Evolutionary conservation across 2,329 filamentous ascomycete genomes (phyloP).

Genomic region (Penicillium sp.): DNA sequence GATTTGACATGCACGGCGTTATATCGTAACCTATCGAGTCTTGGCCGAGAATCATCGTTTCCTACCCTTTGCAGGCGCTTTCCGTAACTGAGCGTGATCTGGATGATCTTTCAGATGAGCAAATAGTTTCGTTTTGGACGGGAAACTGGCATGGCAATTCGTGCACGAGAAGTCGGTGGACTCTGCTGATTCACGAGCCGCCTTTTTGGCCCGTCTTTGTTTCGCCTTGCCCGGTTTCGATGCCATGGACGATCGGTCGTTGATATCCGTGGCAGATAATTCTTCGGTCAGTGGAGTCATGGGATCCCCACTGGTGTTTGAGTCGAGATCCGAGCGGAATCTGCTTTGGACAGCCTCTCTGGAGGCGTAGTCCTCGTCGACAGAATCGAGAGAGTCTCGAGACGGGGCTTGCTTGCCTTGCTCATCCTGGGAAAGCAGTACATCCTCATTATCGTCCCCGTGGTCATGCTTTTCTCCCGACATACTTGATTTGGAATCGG

Average conservation of each 20-base stretch:
- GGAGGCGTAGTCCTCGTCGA: conserved; percentile 38
- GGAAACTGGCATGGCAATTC: conserved; percentile 71
- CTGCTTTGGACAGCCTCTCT: conserved; percentile 38
- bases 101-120: conserved; percentile 59
- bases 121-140: conserved; percentile 66
- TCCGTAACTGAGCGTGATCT: conserved; percentile 54
- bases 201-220: conserved; percentile 48
- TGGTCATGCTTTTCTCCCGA: too few species aligned
- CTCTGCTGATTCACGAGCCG: conserved; percentile 30
- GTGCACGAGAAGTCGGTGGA: conserved; percentile 60
- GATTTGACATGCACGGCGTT: not conserved
- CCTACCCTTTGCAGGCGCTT: not conserved
- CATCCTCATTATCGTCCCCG: not conserved
- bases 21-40: not conserved
- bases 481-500: not conserved
- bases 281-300: conserved; percentile 13
- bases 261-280: conserved; percentile 16
- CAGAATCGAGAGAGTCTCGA: not conserved
- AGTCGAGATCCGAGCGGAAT: conserved; percentile 22
- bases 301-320: conserved; percentile 6
- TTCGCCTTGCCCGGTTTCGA: conserved; percentile 48
- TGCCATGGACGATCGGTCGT: conserved; percentile 13
- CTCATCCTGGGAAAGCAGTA: not conserved
- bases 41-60: conserved; percentile 1
- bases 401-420: not conserved